Evolutionary conservation across 2,329 filamentous ascomycete species (phyloP).

Genomic region (Gyromitra esculenta): DNA sequence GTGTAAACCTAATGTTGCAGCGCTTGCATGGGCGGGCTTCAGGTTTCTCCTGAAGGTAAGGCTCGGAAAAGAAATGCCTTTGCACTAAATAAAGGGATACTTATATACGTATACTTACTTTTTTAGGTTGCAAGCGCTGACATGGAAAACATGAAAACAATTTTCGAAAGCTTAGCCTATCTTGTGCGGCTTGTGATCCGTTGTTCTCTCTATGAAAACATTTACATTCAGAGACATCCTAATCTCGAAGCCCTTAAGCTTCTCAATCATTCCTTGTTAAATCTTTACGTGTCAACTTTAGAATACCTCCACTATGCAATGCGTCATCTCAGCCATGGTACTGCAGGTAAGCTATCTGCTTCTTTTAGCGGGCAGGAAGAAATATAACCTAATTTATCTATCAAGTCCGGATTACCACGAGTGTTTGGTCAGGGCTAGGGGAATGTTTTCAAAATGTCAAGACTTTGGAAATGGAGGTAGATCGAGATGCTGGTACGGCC

Average conservation of each 20-base stretch:
- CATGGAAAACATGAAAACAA: conserved; percentile 31
- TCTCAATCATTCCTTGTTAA: conserved; percentile 5
- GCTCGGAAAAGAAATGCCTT: not conserved
- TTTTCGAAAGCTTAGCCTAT: conserved; percentile 39
- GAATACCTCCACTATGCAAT: conserved; percentile 24
- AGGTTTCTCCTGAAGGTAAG: conserved; percentile 53
- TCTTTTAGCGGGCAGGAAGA: not conserved
- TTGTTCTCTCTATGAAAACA: conserved; percentile 52
- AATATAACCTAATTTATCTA: not conserved
- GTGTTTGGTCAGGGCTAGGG: conserved; percentile 2
- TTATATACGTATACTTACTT: not conserved
- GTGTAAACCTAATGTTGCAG: conserved; percentile 56
- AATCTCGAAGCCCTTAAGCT: not conserved
- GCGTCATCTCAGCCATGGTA: not conserved
- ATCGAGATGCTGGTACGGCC: not conserved
- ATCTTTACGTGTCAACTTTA: conserved; percentile 17
- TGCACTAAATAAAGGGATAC: too few species aligned
- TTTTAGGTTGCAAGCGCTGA: conserved; percentile 25
- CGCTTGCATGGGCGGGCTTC: conserved; percentile 58
- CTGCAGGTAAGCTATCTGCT: not conserved
- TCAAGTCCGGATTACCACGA: conserved; percentile 2
- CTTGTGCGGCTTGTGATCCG: conserved; percentile 43
- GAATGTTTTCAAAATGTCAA: conserved; percentile 3
- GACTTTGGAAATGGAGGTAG: not conserved
- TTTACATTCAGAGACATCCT: conserved; percentile 1